Conservation (phyloP, 2,329 filamentous ascomycete species). For the Alternaria burnsii region DNA sequence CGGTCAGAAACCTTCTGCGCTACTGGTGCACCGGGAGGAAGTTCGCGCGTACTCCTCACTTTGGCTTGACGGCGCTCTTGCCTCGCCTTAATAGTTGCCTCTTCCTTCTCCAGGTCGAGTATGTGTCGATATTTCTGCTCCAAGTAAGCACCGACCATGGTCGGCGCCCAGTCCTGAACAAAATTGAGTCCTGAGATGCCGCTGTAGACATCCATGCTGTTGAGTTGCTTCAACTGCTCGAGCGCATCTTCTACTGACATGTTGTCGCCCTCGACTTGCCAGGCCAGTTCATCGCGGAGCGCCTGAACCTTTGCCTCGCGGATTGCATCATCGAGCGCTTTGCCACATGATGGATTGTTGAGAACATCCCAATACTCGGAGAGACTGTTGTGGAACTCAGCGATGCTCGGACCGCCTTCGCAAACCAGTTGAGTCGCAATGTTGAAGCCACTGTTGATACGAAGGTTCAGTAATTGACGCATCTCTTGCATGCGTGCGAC, state of each 20-base stretch:
- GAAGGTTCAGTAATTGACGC: slow-evolving; percentile 31
- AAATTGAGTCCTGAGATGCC: slow-evolving; percentile 32
- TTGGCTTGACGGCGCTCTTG: slow-evolving; percentile 16
- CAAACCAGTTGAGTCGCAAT: slow-evolving; percentile 17
- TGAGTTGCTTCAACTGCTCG: slow-evolving; percentile 27
- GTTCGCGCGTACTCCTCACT: neutral
- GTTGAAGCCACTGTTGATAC: slow-evolving; percentile 40
- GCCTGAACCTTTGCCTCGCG: slow-evolving; percentile 27
- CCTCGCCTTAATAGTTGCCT: slow-evolving; percentile 11
- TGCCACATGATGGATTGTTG: slow-evolving; percentile 34
- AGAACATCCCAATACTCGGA: slow-evolving; percentile 33
- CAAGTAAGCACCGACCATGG: slow-evolving; percentile 38
- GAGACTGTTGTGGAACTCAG: slow-evolving; percentile 25
- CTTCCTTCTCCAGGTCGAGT: slow-evolving; percentile 32
- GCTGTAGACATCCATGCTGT: slow-evolving; percentile 19
- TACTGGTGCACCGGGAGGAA: neutral
- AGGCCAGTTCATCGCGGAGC: slow-evolving; percentile 28
- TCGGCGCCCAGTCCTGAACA: slow-evolving; percentile 32
- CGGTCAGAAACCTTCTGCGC: slow-evolving; percentile 2
- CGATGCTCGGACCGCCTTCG: slow-evolving; percentile 22
- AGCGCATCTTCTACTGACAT: slow-evolving; percentile 24
- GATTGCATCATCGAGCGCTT: slow-evolving; percentile 38
- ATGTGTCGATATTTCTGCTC: slow-evolving; percentile 39
- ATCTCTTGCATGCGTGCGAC: slow-evolving; percentile 38
- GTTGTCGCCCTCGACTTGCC: slow-evolving; percentile 16